Evolutionary conservation across 169 alveolate species (phyloP), one percentile per base, ranked within the genome.

Genomic region (Plasmodium chabaudi): DNA sequence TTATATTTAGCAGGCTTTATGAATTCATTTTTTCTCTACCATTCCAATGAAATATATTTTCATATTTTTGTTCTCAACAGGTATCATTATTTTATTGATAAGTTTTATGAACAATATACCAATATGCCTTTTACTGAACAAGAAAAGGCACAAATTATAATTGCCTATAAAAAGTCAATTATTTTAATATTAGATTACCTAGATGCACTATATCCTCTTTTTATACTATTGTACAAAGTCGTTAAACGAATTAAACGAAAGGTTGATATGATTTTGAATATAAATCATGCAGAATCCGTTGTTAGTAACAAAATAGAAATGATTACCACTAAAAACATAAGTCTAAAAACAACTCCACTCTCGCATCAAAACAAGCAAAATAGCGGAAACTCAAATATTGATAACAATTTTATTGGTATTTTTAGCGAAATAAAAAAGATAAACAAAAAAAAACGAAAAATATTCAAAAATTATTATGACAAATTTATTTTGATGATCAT

Each of bases 1-100:
- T 27, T 72, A 56, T 72, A 72, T 53, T 63, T 72, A 59, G 13
- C 67, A n/a, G 87, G 87, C 1, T 72, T 59, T 59, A 59, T 72
- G 56, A 72, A 72, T 57, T 59, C 87, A 7, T 72, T 71, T 19
- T 72, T 72, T 59, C 72, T 72, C 34, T 72, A 72, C 42, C 87
- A 72, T 51, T 72, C 87, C 9, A 72, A 72, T 25, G 87, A 72
- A 51, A 64, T 72, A 49, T 71, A 72, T 49, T 72, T 72, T 53
- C 46, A 57, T 64, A 57, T 72, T 19, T 72, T 72, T 59, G 87
- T 72, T 39, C 51, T 72, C 17, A 72, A 72, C 47, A 72, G 87
- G 25, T 72, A 72, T 72, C 87, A 72, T 19, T 39, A 72, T 51
- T 72, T 72, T 49, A 71, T 72, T 49, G 87, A 72, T 34, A 42